Percentiles rank a stretch among this genome's conserved stretches.
Evolutionary conservation across 2,329 filamentous ascomycete species (phyloP).

Genomic region (Daldinia eschscholtzii): DNA sequence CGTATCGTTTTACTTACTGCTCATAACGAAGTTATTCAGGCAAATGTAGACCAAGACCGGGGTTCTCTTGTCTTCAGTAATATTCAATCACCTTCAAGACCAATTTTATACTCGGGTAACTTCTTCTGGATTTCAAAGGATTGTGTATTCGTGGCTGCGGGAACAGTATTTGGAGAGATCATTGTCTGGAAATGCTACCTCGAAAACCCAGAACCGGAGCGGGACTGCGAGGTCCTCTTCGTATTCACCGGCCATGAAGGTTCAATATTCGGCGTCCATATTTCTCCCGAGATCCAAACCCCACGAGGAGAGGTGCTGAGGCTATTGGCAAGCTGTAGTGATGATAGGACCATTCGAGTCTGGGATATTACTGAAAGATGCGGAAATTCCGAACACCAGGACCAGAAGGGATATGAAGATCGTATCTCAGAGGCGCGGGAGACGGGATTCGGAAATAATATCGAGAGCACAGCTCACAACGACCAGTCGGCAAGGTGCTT

Average conservation of each 20-base stretch:
- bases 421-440: conserved; percentile 59
- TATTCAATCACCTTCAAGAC: conserved; percentile 75
- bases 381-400: conserved; percentile 47
- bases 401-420: conserved; percentile 47
- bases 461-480: conserved; percentile 46
- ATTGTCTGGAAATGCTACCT: conserved; percentile 83
- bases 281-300: conserved; percentile 70
- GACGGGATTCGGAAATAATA: conserved; percentile 72
- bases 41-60: conserved; percentile 52
- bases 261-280: conserved; percentile 89
- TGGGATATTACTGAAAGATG: conserved; percentile 81
- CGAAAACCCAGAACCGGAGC: conserved; percentile 17
- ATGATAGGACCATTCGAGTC: conserved; percentile 88
- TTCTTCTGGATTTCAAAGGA: conserved; percentile 71
- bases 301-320: conserved; percentile 60
- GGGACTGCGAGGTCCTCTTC: conserved; percentile 60
- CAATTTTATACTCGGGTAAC: conserved; percentile 89
- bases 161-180: conserved; percentile 95
- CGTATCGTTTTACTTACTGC: conserved; percentile 79
- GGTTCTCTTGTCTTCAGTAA: conserved; percentile 59
- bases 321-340: conserved; percentile 91
- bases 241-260: conserved; percentile 82
- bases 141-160: conserved; percentile 81
- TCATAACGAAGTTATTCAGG: conserved; percentile 81
- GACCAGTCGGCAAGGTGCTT: conserved; percentile 61